Conservation (phyloP, 2,329 filamentous ascomycete genomes). For the Fusarium sororula region DNA sequence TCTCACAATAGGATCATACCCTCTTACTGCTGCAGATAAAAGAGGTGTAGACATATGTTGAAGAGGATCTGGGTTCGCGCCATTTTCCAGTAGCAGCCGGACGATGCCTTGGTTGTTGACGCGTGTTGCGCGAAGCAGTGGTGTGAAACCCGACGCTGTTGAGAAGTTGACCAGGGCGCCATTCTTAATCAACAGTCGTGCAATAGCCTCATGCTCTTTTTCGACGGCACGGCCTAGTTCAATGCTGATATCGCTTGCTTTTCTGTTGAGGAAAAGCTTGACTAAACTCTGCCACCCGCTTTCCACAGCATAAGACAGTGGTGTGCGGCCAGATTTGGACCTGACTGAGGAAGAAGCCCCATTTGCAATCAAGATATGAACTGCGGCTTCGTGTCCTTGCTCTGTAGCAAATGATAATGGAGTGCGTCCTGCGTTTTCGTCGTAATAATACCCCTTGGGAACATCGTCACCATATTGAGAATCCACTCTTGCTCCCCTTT, state of each 20-base stretch:
- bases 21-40: background rate
- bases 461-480: accelerated
- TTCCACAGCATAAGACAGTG: background rate
- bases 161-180: accelerated
- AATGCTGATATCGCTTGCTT: accelerated
- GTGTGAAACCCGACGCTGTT: accelerated
- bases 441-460: accelerated
- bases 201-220: accelerated
- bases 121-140: accelerated
- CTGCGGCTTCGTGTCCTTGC: background rate
- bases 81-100: background rate
- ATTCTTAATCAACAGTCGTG: background rate
- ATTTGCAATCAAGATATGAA: accelerated
- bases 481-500: background rate
- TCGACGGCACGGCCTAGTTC: background rate
- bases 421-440: background rate
- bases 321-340: background rate
- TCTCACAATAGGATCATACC: accelerated
- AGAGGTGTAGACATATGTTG: background rate
- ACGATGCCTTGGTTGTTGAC: accelerated
- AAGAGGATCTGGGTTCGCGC: accelerated
- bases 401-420: background rate
- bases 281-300: accelerated
- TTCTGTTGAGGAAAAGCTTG: accelerated
- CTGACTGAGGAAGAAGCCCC: accelerated